These are phyloP conservation scores for Nannizzia gypsea DNA, from an alignment of 2,329 filamentous ascomycete species.

Conservation along the genomic window DNA sequence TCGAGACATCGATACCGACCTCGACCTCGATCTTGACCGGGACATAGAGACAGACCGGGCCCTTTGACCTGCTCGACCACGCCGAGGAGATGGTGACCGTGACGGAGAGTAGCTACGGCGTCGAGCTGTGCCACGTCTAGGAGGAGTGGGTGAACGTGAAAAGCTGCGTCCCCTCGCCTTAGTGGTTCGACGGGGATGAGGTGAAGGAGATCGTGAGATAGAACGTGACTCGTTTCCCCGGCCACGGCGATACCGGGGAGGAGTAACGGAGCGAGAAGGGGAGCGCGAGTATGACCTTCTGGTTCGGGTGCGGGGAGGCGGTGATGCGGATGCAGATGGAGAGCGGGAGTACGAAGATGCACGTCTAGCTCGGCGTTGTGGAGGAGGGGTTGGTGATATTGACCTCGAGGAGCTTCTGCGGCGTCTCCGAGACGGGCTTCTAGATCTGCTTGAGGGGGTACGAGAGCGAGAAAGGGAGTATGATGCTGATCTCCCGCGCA, in stretches of 20 bases:
- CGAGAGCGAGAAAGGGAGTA: slow-evolving; percentile 18
- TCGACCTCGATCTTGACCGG: slow-evolving; percentile 17
- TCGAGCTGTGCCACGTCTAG: slow-evolving; percentile 19
- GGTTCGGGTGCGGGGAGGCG: slow-evolving; percentile 15
- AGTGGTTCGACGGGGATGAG: slow-evolving; percentile 18
- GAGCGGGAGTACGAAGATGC: slow-evolving; percentile 27
- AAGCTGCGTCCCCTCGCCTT: slow-evolving; percentile 15
- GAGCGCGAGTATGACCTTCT: slow-evolving; percentile 17
- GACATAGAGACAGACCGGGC: slow-evolving; percentile 14
- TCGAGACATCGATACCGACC: slow-evolving; percentile 14
- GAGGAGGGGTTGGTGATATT: slow-evolving; percentile 24
- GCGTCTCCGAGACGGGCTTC: slow-evolving; percentile 20
- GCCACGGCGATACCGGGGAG: slow-evolving; percentile 17
- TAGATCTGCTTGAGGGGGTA: slow-evolving; percentile 22
- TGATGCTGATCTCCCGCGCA: slow-evolving; percentile 12
- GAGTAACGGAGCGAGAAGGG: slow-evolving; percentile 24
- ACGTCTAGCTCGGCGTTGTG: slow-evolving; percentile 18
- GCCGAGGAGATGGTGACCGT: slow-evolving; percentile 19
- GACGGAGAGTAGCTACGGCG: slow-evolving; percentile 16
- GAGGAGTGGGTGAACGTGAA: slow-evolving; percentile 23
- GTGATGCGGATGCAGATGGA: slow-evolving; percentile 22
- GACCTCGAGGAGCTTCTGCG: slow-evolving; percentile 25
- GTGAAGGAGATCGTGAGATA: slow-evolving; percentile 17
- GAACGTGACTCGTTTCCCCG: slow-evolving; percentile 13
- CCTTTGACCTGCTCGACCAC: slow-evolving; percentile 14